These are phyloP conservation scores for Leccinum variicolor DNA, from an alignment of 768 basidiomycete genomes.

Conservation along the genomic window DNA sequence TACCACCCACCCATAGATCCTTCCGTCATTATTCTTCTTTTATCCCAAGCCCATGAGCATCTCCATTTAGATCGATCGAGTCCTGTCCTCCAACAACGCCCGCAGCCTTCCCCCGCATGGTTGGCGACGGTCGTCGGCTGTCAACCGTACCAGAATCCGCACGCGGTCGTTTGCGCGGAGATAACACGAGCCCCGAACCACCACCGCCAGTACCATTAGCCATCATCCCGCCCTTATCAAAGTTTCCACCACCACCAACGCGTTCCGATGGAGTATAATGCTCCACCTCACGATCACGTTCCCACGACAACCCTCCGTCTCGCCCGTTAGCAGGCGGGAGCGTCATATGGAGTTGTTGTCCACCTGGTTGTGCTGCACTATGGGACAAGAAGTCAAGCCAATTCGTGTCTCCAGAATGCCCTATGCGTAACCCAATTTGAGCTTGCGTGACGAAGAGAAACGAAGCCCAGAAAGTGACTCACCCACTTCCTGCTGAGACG, in stretches of 20 bases:
- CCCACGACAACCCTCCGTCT: slow-evolving; percentile 27
- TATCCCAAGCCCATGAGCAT: slow-evolving; percentile 15
- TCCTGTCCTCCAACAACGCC: slow-evolving; percentile 11
- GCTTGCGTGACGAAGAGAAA: background rate
- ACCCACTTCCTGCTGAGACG: slow-evolving; percentile 27
- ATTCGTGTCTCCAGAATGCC: slow-evolving; percentile 28
- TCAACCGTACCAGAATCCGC: slow-evolving; percentile 19
- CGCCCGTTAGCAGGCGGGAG: slow-evolving; percentile 25
- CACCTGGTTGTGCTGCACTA: slow-evolving; percentile 20
- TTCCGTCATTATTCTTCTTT: slow-evolving; percentile 26
- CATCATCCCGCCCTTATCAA: background rate
- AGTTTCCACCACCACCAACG: slow-evolving; percentile 11
- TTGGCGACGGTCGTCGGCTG: slow-evolving; percentile 20
- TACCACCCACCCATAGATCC: background rate
- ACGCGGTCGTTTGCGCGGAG: slow-evolving; percentile 30
- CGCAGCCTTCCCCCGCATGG: slow-evolving; percentile 8
- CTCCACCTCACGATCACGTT: slow-evolving; percentile 29
- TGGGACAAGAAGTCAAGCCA: slow-evolving; percentile 35
- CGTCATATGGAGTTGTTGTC: slow-evolving; percentile 28
- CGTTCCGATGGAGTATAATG: slow-evolving; percentile 31
- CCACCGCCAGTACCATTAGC: background rate
- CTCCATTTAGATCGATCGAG: slow-evolving; percentile 13
- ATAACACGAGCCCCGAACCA: slow-evolving; percentile 18
- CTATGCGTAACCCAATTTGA: slow-evolving; percentile 8
- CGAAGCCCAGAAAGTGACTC: background rate